Conservation (phyloP, 2,329 filamentous ascomycete species). For the Arthroderma sp. region DNA sequence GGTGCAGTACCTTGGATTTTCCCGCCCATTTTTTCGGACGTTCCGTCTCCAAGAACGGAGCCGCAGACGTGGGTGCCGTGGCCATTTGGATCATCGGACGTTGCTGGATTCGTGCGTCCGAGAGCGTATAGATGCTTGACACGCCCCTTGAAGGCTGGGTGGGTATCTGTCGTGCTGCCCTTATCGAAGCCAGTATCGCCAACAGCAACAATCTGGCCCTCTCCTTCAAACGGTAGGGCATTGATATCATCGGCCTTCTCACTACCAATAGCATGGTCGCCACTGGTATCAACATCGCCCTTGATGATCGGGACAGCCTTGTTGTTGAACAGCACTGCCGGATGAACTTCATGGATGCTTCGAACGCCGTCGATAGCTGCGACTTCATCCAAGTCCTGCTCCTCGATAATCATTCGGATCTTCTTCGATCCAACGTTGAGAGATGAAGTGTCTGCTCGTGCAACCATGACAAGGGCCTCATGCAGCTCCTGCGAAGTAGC, state of each 20-base stretch:
- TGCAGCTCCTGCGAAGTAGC: conserved; percentile 7
- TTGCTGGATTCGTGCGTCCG: conserved; percentile 3
- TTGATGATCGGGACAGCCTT: conserved; percentile 14
- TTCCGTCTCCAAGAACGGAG: conserved; percentile 16
- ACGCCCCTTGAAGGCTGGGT: conserved; percentile 15
- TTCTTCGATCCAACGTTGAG: conserved; percentile 6
- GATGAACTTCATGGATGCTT: conserved; percentile 14
- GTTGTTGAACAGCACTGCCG: conserved; percentile 15
- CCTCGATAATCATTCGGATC: conserved; percentile 12
- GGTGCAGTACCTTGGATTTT: conserved; percentile 16
- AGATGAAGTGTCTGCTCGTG: conserved; percentile 9
- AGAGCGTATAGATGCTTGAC: conserved; percentile 14
- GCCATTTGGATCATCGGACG: conserved; percentile 14
- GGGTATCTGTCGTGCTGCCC: conserved; percentile 11
- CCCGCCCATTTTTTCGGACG: conserved; percentile 11
- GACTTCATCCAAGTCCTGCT: conserved; percentile 13
- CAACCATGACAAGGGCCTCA: conserved; percentile 8
- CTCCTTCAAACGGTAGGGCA: conserved; percentile 10
- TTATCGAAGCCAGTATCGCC: conserved; percentile 19
- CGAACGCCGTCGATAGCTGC: conserved; percentile 14
- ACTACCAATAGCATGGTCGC: conserved; percentile 2
- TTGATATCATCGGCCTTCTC: conserved; percentile 5
- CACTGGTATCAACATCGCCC: conserved; percentile 7
- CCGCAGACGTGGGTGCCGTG: conserved; percentile 20
- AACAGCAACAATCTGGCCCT: conserved; percentile 17